Conservation (phyloP, 2,329 filamentous ascomycete genomes). For the Canariomyces notabilis region DNA sequence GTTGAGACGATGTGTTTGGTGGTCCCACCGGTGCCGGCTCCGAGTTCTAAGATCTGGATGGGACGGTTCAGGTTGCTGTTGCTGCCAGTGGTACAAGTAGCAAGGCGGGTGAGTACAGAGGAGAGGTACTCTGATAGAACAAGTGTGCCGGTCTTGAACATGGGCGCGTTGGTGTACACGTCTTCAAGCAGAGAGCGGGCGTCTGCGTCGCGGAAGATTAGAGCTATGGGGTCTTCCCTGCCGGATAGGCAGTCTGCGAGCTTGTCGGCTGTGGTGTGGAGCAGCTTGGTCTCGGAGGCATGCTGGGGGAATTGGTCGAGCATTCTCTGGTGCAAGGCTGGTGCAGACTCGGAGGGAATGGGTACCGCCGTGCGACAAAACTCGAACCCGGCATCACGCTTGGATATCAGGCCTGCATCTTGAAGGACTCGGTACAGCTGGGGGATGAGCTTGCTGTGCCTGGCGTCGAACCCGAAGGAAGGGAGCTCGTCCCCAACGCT, state of each 20-base stretch:
- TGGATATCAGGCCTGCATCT: constrained; percentile 21
- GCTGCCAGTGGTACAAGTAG: background rate
- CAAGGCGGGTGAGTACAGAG: constrained; percentile 1
- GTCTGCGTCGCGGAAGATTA: constrained; percentile 35
- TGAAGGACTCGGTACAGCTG: constrained; percentile 28
- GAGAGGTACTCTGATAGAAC: constrained; percentile 23
- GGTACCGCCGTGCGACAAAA: constrained; percentile 15
- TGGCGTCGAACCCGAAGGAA: constrained; percentile 18
- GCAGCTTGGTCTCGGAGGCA: constrained; percentile 29
- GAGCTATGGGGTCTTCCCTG: constrained; percentile 30
- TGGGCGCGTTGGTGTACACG: constrained; percentile 32
- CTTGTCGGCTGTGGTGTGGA: constrained; percentile 29
- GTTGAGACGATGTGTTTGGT: constrained; percentile 29
- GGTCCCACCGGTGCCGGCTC: constrained; percentile 40
- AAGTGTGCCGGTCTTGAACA: constrained; percentile 23
- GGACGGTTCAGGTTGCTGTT: no score
- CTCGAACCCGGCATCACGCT: background rate
- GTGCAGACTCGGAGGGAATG: constrained; percentile 8
- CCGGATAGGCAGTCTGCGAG: constrained; percentile 38
- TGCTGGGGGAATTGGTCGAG: constrained; percentile 31
- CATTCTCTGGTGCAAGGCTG: constrained; percentile 25
- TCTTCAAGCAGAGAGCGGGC: constrained; percentile 30
- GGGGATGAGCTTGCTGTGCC: constrained; percentile 27
- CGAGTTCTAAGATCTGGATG: constrained; percentile 39
- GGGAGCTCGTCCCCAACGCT: constrained; percentile 22